Base-by-base conservation (phyloP, 2,329 filamentous ascomycete genomes). In the Phoma sp. region DNA sequence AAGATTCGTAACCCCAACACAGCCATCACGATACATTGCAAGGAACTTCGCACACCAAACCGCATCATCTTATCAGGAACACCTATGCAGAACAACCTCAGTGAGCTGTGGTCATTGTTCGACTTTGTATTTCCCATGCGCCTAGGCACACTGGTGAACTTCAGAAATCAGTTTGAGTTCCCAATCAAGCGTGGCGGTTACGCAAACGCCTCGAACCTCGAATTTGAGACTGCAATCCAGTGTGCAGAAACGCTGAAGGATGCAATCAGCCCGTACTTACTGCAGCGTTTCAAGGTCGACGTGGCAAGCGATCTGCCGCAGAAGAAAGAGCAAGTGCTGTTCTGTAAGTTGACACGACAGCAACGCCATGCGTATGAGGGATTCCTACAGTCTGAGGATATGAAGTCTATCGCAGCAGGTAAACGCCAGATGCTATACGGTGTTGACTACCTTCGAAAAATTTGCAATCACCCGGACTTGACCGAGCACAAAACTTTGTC, bases 41-140 rank as follows among this genome's bases (percentile, higher is more conserved):
- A 99, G 72, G 91, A 97, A 73, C 79, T 99, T 9, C 88, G 89
- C 30, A 99, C 95, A 0, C 85, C 90, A 0, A 95, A 98, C 66
- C 86, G 96, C 22, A 83, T 98, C 59, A 98, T 99, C 55, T 80
- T 99, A 1, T 98, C 96, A 0, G 95, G 95, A 4, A 99, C 95
- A 0, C 96, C 96, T 0, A 96, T 99, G 81, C 96, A 99, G 73
- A 99, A 99, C 74, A 98, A 97, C 59, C 78, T 99, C 24, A 88
- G 89, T 0, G 96, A 99, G 72, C 80, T 99, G 0, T 99, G 95
- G 93, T 98, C 93, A 0, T 79, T 99, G 0, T 98, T 99, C 69
- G 96, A 99, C 71, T 99, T 99, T 69, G 89, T 98, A 52, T 98
- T 92, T 58, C 95, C 96, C 0, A 97, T 98, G 91, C 89, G 93